Evolutionary conservation across 2,329 filamentous ascomycete species (phyloP).

Genomic region (Verruconis gallopava): DNA sequence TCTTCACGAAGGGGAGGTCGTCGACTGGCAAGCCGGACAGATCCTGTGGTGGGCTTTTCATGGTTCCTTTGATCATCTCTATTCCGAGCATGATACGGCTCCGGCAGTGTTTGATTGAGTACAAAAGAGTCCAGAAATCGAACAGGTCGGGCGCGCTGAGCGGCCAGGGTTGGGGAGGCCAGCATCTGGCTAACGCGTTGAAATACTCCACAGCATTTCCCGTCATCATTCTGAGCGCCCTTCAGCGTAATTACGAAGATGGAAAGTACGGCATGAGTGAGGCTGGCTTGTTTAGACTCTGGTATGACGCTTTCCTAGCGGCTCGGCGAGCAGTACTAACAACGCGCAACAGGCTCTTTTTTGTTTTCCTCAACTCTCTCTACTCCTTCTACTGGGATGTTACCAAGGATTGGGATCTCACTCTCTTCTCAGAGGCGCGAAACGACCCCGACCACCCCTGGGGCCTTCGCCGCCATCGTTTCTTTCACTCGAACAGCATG

Average conservation of each 20-base stretch:
- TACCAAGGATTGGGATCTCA: slow-evolving; percentile 90
- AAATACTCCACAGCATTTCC: slow-evolving; percentile 95
- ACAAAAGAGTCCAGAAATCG: slow-evolving; percentile 52
- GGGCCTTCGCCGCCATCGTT: slow-evolving; percentile 61
- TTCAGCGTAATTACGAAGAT: slow-evolving; percentile 65
- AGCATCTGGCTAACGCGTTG: slow-evolving; percentile 82
- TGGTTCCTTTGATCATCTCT: slow-evolving; percentile 75
- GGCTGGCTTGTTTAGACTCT: slow-evolving; percentile 40
- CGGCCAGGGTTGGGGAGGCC: slow-evolving; percentile 58
- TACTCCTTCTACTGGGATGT: slow-evolving; percentile 99
- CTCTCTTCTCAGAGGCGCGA: slow-evolving; percentile 53
- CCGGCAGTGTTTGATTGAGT: slow-evolving; percentile 86
- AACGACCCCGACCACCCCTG: slow-evolving; percentile 56
- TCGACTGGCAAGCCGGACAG: slow-evolving; percentile 74
- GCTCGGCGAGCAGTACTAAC: neutral
- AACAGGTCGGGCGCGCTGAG: slow-evolving; percentile 33
- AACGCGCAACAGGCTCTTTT: slow-evolving; percentile 47
- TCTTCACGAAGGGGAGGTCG: slow-evolving; percentile 55
- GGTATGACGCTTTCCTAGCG: slow-evolving; percentile 27
- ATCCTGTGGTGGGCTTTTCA: slow-evolving; percentile 61
- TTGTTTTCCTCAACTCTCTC: slow-evolving; percentile 68
- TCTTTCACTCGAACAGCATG: slow-evolving; percentile 56
- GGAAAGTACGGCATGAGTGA: slow-evolving; percentile 40
- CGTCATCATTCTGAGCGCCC: slow-evolving; percentile 66
- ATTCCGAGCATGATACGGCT: slow-evolving; percentile 76